Base-by-base conservation (phyloP, 2,329 filamentous ascomycete species). In the Penicillium fuscoglaucum region DNA sequence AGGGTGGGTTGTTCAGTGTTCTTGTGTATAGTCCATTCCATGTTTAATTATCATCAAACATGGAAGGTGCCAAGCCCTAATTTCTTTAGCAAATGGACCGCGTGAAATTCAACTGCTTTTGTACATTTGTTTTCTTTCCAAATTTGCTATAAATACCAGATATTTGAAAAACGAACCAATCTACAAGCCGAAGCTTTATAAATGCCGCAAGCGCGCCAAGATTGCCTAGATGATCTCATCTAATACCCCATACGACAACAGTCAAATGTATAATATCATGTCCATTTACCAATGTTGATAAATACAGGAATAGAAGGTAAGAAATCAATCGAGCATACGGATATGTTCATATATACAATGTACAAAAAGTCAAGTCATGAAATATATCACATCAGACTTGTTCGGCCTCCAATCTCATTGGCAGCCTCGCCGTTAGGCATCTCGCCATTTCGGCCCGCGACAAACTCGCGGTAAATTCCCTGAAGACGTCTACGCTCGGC, bases 401-500 rank as follows among this genome's bases (percentile, higher is more conserved):
- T 93, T 72, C 95, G 82, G 15, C 93, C 95, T 8, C 95, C 95
- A 77, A 99, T 87, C 76, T 98, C 95, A 74, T 88, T 96, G 57
- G 89, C 90, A 0, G 90, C 92, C 76, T 98, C 91, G 1, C 95
- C 95, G 75, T 90, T 93, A 60, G 88, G 91, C 91, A 99, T 92
- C 79, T 98, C 93, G 8, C 95, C 95, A 74, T 93, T 96, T 66
- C 95, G 83, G 0, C 92, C 93, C 4, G 91, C 90, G 0, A 97
- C 88, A 80, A 99, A 99, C 77, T 99, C 95, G 17, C 83, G 82
- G 72, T 99, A 99, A 61, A 99, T 97, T 41, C 84, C 85, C 68
- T 85, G 83, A 64, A 99, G 76, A 59, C 93, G 81, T 61, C 79
- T 82, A 68, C 87, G 84, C 78, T 99, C 95, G 59, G 91, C 84